Conservation (phyloP, 306 rosid species). For the Acacia crassicarpa region DNA sequence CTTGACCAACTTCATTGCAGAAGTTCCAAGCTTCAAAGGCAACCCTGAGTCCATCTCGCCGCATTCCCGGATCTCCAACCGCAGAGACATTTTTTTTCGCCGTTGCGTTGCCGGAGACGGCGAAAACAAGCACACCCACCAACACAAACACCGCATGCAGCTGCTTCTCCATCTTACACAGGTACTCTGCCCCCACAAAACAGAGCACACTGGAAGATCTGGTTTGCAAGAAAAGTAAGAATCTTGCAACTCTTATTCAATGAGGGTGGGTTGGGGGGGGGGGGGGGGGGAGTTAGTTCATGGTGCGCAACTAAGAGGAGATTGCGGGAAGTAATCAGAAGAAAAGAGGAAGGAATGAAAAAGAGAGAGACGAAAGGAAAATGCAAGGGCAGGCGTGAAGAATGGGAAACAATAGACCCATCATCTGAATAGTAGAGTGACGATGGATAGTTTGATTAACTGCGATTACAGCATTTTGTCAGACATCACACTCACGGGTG, state of each 20-base stretch:
- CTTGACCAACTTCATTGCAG: conserved; percentile 85
- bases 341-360: background rate
- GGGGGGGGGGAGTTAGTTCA: background rate
- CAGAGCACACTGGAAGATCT: background rate
- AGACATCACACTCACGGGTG: background rate
- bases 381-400: background rate
- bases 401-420: background rate
- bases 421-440: background rate
- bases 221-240: background rate
- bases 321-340: background rate
- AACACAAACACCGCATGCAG: background rate
- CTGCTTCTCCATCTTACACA: background rate
- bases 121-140: conserved; percentile 28
- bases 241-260: background rate
- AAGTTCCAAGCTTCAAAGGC: conserved; percentile 94
- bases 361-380: background rate
- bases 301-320: background rate
- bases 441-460: background rate
- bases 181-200: background rate
- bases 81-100: conserved; percentile 45
- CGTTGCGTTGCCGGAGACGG: conserved; percentile 22
- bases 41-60: conserved; percentile 67
- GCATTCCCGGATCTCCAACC: conserved; percentile 91
- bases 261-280: no score
- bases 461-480: background rate